Base-by-base conservation (phyloP, 2,329 filamentous ascomycete species). In the Trichoderma afroharzianum region DNA sequence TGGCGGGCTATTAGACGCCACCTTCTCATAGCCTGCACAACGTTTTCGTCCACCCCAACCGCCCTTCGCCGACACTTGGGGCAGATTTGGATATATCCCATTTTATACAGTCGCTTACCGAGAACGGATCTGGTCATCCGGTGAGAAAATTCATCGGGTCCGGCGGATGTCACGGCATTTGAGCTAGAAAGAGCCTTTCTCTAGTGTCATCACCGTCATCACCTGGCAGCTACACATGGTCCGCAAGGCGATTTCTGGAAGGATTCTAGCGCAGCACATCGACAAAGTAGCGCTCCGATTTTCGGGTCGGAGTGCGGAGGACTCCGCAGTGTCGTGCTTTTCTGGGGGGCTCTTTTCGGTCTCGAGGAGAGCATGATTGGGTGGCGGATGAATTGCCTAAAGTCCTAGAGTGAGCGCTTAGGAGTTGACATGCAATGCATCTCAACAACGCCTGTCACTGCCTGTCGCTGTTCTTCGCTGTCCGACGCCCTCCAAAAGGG, bases 261-360 rank as follows among this genome's bases (percentile, higher is more conserved):
- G 24, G 39, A 68, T 71, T 71, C 70, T 71, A 71, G 70, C 58
- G 57, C 43, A 32, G 39, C 64, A 33, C 30, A 63, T 26, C 36
- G 24, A 63, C 28, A 15, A 32, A 61, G 43, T 18, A 71, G 63
- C 15, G 53, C 63, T 67, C 70, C 70, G 70, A 63, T 62, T 55
- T 53, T 71, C 70, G 70, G 63, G 39, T 71, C 63, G 62, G 69
- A 68, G 64, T 43, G 30, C 63, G 63, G 70, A 71, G 63, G 57
- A 63, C 70, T 71, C 63, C 70, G 70, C 63, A 63, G 63, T 58
- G 50, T 64, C 63, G 58, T 39, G 67, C 67, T 67, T 67, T 63
- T 58, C 14, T 50, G 43, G 32, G 21, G 33, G 21, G 39, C 7
- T 24, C 18, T 43, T 26, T 39, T 39, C 12, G 55, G 21, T 6